Conservation (phyloP, 352 stramenopile genomes). For the Peronospora farinosa region DNA sequence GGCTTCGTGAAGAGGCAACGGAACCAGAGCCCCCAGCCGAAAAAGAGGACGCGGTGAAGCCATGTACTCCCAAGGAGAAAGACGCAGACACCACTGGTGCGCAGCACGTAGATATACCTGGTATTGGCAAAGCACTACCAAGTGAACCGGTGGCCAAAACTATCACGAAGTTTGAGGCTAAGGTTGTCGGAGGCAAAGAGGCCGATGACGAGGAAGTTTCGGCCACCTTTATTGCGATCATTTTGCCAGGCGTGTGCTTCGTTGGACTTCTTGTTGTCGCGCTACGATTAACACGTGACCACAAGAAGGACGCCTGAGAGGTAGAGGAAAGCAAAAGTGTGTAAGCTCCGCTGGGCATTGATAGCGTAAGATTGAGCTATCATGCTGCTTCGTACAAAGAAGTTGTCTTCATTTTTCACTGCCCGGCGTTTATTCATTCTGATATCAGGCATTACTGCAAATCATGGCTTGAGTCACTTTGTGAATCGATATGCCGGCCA, state of each 20-base stretch:
- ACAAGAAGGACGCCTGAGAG: constrained; percentile 69
- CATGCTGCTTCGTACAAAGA: constrained; percentile 13
- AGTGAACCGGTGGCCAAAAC: constrained; percentile 24
- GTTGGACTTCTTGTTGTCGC: constrained; percentile 45
- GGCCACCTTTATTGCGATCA: constrained; percentile 26
- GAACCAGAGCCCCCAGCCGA: constrained; percentile 30
- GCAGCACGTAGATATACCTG: constrained; percentile 51
- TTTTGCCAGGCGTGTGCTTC: constrained; percentile 51
- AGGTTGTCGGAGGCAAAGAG: constrained; percentile 35
- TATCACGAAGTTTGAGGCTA: constrained; percentile 33
- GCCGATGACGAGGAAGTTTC: constrained; percentile 18
- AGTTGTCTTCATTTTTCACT: constrained; percentile 9
- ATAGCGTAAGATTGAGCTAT: constrained; percentile 4
- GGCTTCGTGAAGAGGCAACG: constrained; percentile 41
- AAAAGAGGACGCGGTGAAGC: constrained; percentile 47
- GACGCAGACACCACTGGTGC: constrained; percentile 22
- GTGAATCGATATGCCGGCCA: constrained; percentile 5
- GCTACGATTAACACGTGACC: constrained; percentile 50
- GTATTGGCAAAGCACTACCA: constrained; percentile 48
- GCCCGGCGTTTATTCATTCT: background rate
- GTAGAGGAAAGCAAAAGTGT: constrained; percentile 2
- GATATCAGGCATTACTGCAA: no score
- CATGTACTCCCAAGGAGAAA: constrained; percentile 64
- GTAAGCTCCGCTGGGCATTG: constrained; percentile 8
- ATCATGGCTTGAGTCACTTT: no score